A percentile compares a stretch with the other conserved stretches of the same genome.
phyloP scores from a whole-genome alignment of 768 basidiomycete genomes.

The Boletus sensibilis region DNA sequence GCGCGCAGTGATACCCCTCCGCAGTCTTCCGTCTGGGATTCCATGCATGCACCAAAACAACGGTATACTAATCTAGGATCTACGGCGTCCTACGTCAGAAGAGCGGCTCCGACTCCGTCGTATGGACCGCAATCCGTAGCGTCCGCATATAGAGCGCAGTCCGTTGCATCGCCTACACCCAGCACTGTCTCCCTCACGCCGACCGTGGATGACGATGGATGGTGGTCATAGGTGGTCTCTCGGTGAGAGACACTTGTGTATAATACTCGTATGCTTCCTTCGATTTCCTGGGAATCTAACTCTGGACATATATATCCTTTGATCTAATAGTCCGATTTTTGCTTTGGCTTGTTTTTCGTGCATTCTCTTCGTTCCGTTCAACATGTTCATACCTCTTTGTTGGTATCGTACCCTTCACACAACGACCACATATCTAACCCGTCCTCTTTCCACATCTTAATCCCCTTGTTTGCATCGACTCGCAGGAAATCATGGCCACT shows the following conservation, averaged over 20 bases:
- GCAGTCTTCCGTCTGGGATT: constrained; percentile 66
- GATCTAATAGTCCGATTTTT: constrained; percentile 21
- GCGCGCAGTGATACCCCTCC: constrained; percentile 50
- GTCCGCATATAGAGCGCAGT: constrained; percentile 44
- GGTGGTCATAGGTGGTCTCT: constrained; percentile 54
- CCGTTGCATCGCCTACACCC: constrained; percentile 67
- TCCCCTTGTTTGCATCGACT: constrained; percentile 14
- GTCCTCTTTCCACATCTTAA: constrained; percentile 1
- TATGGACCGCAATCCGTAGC: constrained; percentile 41
- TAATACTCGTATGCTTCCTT: constrained; percentile 1
- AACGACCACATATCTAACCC: constrained; percentile 2
- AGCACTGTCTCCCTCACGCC: constrained; percentile 73
- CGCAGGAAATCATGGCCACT: constrained; percentile 25
- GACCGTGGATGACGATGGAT: constrained; percentile 71
- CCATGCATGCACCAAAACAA: constrained; percentile 54
- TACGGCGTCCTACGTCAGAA: constrained; percentile 11
- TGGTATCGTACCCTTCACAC: not conserved
- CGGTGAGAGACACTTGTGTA: constrained; percentile 6
- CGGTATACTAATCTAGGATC: constrained; percentile 21
- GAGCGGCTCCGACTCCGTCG: constrained; percentile 24
- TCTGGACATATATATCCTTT: constrained; percentile 18
- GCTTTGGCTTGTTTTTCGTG: not conserved
- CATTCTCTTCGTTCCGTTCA: not conserved
- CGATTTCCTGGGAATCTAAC: constrained; percentile 12
- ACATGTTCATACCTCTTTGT: constrained; percentile 18